Evolutionary conservation across 163 green algal species (phyloP).

Genomic region (Scenedesmus sp.): DNA sequence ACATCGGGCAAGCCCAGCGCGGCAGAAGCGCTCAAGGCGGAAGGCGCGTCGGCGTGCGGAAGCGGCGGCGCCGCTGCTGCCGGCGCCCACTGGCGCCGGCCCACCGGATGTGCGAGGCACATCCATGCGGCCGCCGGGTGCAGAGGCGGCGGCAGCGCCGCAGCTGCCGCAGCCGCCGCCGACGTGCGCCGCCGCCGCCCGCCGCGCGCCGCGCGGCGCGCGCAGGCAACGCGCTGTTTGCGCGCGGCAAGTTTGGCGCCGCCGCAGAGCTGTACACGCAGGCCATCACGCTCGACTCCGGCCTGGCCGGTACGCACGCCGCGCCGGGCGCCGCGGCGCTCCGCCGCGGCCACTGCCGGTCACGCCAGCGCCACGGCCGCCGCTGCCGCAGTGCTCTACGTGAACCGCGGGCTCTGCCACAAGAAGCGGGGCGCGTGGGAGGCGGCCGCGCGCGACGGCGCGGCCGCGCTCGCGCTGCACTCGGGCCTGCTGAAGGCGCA

Average conservation of each 20-base stretch:
- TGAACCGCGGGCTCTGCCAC: constrained; percentile 61
- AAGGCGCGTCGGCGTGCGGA: no score
- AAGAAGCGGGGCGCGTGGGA: constrained; percentile 56
- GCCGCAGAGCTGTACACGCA: constrained; percentile 68
- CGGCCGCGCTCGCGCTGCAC: constrained; percentile 51
- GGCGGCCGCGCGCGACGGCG: constrained; percentile 49
- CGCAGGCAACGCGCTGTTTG: constrained; percentile 55
- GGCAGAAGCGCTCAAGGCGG: constrained; percentile 31
- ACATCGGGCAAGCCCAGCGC: constrained; percentile 5
- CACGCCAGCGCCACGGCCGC: no score
- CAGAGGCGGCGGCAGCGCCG: background rate
- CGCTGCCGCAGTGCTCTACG: no score
- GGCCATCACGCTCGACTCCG: constrained; percentile 53
- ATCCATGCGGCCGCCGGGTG: no score
- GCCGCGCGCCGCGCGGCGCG: background rate
- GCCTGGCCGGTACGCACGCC: constrained; percentile 50
- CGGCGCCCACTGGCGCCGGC: no score
- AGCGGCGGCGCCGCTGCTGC: no score
- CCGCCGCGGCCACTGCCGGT: no score
- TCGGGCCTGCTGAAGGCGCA: constrained; percentile 56
- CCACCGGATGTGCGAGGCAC: no score
- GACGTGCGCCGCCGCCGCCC: background rate
- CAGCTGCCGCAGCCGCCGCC: background rate
- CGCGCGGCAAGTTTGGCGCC: constrained; percentile 54
- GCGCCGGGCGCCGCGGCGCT: constrained; percentile 47